These are phyloP conservation scores for Chlorella variabilis DNA, from an alignment of 163 green algal genomes.

Conservation along the genomic window DNA sequence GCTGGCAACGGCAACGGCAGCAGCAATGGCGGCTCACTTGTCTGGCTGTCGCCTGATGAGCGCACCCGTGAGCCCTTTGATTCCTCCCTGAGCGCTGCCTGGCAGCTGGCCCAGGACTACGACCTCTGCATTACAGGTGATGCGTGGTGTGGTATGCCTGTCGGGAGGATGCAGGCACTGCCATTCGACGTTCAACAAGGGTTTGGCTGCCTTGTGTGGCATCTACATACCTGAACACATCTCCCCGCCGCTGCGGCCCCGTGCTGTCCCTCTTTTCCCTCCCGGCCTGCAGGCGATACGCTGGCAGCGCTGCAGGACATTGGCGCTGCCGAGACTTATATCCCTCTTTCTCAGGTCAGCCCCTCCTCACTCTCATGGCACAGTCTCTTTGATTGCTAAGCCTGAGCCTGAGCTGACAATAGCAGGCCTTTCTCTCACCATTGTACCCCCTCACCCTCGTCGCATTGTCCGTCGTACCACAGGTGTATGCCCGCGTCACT, in stretches of 20 bases:
- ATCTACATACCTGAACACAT: too few species aligned
- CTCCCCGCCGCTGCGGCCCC: too few species aligned
- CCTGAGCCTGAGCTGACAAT: too few species aligned
- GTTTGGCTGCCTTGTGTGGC: too few species aligned
- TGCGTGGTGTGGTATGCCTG: too few species aligned
- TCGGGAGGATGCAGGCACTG: too few species aligned
- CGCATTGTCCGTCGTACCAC: too few species aligned
- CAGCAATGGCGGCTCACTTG: neutral
- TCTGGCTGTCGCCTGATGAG: conserved; percentile 84
- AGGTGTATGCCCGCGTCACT: conserved; percentile 95
- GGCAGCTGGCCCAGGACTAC: conserved; percentile 73
- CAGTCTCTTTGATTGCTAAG: too few species aligned
- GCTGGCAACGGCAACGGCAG: neutral
- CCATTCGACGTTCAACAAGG: too few species aligned
- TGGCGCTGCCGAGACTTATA: conserved; percentile 56
- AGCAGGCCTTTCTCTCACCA: too few species aligned
- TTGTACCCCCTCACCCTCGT: too few species aligned
- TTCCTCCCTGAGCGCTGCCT: conserved; percentile 47
- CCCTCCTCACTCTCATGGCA: neutral
- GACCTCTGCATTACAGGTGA: conserved; percentile 87
- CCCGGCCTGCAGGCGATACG: conserved; percentile 68
- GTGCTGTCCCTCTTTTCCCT: too few species aligned
- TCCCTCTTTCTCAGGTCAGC: conserved; percentile 73
- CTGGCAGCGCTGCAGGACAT: conserved; percentile 72
- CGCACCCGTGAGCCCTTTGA: conserved; percentile 47